Conservation (phyloP, 2,329 filamentous ascomycete genomes). For the Ceratocystis lukuohia region DNA sequence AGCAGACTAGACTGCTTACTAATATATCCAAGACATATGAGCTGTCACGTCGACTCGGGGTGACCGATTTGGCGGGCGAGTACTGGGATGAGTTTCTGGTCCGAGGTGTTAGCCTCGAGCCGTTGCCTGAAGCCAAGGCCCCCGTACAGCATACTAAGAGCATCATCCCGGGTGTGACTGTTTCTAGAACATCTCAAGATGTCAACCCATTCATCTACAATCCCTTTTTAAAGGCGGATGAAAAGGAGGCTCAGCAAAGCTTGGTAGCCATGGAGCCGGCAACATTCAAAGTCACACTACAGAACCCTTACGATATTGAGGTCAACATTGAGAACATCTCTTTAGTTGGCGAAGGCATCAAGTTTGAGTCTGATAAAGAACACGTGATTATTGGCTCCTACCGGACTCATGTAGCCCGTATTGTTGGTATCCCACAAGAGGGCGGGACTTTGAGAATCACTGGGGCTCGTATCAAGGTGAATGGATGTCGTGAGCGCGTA, state of each 20-base stretch:
- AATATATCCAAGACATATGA: slow-evolving; percentile 75
- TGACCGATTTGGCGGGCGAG: slow-evolving; percentile 57
- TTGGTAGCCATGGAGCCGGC: slow-evolving; percentile 68
- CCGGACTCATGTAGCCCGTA: slow-evolving; percentile 61
- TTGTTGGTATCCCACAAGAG: slow-evolving; percentile 53
- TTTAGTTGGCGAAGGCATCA: slow-evolving; percentile 58
- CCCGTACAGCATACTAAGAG: slow-evolving; percentile 53
- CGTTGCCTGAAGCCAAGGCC: slow-evolving; percentile 43
- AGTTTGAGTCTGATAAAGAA: slow-evolving; percentile 53
- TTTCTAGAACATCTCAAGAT: slow-evolving; percentile 42
- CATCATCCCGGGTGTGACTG: slow-evolving; percentile 38
- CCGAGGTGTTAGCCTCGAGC: slow-evolving; percentile 58
- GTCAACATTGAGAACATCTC: slow-evolving; percentile 73
- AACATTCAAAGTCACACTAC: slow-evolving; percentile 68
- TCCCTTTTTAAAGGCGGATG: slow-evolving; percentile 57
- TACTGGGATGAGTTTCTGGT: slow-evolving; percentile 98
- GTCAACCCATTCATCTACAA: slow-evolving; percentile 90
- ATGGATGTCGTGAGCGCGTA: slow-evolving; percentile 64
- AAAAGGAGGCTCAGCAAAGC: slow-evolving; percentile 49
- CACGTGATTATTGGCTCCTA: slow-evolving; percentile 64
- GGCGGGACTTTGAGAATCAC: slow-evolving; percentile 59
- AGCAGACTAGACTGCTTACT: slow-evolving; percentile 70
- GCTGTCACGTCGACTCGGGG: slow-evolving; percentile 61
- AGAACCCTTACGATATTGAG: slow-evolving; percentile 91
- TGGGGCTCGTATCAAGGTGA: slow-evolving; percentile 67